phyloP scores from a whole-genome alignment of 371 early-diverging fungal genomes.

The Apophysomyces variabilis region DNA sequence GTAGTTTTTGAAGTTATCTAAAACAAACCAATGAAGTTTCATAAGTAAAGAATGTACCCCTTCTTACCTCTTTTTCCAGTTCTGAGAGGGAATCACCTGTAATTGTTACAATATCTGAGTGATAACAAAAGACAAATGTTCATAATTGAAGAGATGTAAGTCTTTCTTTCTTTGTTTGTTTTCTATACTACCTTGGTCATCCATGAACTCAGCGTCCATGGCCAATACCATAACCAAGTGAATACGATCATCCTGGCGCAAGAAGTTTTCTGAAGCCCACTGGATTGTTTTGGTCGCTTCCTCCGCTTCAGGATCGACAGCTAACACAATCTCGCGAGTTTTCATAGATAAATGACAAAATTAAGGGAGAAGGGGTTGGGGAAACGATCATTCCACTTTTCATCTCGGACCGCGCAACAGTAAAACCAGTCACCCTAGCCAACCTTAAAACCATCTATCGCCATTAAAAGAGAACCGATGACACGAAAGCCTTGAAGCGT shows the following conservation, averaged over 20 bases:
- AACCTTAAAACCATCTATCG: background rate
- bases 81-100: slow-evolving; percentile 17
- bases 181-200: slow-evolving; percentile 28
- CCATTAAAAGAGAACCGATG: background rate
- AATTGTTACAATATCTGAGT: slow-evolving; percentile 14
- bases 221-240: slow-evolving; percentile 43
- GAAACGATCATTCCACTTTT: slow-evolving; percentile 7
- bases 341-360: background rate
- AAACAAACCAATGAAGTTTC: background rate
- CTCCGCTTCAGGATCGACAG: slow-evolving; percentile 44
- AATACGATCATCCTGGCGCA: slow-evolving; percentile 43
- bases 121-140: background rate
- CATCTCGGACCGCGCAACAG: background rate
- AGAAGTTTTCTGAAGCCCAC: slow-evolving; percentile 50
- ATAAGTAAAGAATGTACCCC: background rate
- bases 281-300: slow-evolving; percentile 45
- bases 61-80: slow-evolving; percentile 40
- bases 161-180: too few relatives aligned
- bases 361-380: background rate
- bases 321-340: slow-evolving; percentile 45
- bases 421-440: slow-evolving; percentile 8
- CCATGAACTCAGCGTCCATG: slow-evolving; percentile 45
- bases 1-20: slow-evolving; percentile 26
- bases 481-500: background rate
- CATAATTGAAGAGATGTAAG: too few relatives aligned